A percentile compares a stretch with the other conserved stretches of the same genome.
Evolutionary conservation across 2,329 filamentous ascomycete species (phyloP).

Genomic region (Penicillium expansum): DNA sequence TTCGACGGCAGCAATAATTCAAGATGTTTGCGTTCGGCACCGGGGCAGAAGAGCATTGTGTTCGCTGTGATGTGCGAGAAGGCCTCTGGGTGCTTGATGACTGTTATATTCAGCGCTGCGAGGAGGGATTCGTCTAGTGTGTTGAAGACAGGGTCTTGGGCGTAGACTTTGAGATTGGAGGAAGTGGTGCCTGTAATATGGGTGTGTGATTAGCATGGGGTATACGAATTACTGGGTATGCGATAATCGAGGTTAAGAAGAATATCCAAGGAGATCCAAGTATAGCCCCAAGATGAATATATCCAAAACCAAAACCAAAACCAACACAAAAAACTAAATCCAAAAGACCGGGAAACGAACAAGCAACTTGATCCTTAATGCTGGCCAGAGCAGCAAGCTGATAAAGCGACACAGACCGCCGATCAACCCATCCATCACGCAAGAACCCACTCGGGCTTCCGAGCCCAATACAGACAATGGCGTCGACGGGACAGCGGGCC

Average conservation of each 20-base stretch:
- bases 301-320: background rate
- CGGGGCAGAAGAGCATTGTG: conserved; percentile 61
- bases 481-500: conserved; percentile 17
- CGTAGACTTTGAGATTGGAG: conserved; percentile 44
- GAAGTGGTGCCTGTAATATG: background rate
- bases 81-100: conserved; percentile 50
- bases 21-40: conserved; percentile 54
- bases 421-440: conserved; percentile 44
- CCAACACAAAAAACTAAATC: background rate
- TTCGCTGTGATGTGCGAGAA: conserved; percentile 50
- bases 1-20: conserved; percentile 48
- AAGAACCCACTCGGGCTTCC: conserved; percentile 44
- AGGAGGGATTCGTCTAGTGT: conserved; percentile 41
- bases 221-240: background rate
- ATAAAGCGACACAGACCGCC: conserved; percentile 40
- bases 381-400: conserved; percentile 40
- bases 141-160: conserved; percentile 55
- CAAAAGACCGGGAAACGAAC: conserved; percentile 13
- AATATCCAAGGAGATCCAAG: background rate
- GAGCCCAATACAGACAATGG: conserved; percentile 41
- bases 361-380: conserved; percentile 28
- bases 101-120: conserved; percentile 33
- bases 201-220: background rate
- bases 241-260: background rate
- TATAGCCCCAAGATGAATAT: background rate